A percentile compares a stretch with the other conserved stretches of the same genome.
Conservation (phyloP, 768 basidiomycete species). For the Agaricus subrufescens region DNA sequence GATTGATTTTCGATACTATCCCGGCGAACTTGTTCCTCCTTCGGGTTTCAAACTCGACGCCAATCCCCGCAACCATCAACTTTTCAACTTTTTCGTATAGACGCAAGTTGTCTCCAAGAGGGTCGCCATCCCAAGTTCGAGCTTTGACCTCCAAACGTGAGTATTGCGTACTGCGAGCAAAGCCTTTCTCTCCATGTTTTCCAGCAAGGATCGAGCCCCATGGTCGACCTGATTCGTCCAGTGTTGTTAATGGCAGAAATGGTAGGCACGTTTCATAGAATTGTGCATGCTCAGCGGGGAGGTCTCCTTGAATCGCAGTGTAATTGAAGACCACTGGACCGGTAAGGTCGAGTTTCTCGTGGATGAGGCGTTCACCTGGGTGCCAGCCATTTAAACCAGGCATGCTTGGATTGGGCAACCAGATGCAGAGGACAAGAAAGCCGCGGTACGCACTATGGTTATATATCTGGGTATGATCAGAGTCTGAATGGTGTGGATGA, state of each 20-base stretch:
- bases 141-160: constrained; percentile 35
- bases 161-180: constrained; percentile 32
- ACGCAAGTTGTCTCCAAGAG: constrained; percentile 35
- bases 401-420: constrained; percentile 12
- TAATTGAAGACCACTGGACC: constrained; percentile 25
- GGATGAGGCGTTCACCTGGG: constrained; percentile 47
- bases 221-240: constrained; percentile 47
- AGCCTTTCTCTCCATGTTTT: constrained; percentile 39
- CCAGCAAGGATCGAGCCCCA: constrained; percentile 57
- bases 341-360: constrained; percentile 39
- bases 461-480: too few species aligned
- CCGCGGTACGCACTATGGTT: too few species aligned
- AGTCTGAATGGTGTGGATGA: too few species aligned
- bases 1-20: constrained; percentile 26
- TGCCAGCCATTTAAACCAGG: constrained; percentile 41
- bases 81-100: constrained; percentile 15
- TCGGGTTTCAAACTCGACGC: constrained; percentile 52
- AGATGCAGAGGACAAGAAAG: too few species aligned
- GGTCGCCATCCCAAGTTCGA: constrained; percentile 51
- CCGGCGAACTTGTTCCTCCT: constrained; percentile 64
- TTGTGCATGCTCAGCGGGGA: constrained; percentile 43
- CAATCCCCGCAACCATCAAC: constrained; percentile 50
- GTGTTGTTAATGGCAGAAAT: constrained; percentile 53
- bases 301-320: constrained; percentile 35
- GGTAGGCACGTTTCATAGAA: constrained; percentile 46